Evolutionary conservation across 2,329 filamentous ascomycete genomes (phyloP).

Genomic region (Alternaria viburni): DNA sequence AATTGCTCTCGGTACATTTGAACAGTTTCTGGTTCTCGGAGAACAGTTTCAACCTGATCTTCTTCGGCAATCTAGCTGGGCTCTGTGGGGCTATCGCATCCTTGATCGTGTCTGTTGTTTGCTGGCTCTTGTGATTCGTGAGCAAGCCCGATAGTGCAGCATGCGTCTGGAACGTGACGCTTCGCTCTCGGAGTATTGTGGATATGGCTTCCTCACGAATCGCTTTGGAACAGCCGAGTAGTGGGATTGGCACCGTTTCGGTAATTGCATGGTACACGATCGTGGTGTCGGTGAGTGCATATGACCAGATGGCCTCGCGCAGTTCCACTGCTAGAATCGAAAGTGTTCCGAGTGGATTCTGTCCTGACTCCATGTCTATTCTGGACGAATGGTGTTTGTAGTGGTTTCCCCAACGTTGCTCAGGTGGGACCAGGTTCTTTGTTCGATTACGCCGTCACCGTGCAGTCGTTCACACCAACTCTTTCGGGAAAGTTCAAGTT

Average conservation of each 20-base stretch:
- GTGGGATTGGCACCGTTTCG: not conserved
- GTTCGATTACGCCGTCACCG: not conserved
- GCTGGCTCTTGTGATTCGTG: not conserved
- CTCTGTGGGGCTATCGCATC: not conserved
- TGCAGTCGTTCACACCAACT: not conserved
- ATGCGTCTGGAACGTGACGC: slow-evolving; percentile 2
- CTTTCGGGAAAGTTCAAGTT: not conserved
- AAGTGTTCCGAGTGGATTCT: not conserved
- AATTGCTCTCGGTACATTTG: not conserved
- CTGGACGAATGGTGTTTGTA: not conserved
- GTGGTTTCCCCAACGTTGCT: not conserved
- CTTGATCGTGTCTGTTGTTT: not conserved
- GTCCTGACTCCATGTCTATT: not conserved
- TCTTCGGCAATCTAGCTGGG: not conserved
- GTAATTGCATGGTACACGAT: not conserved
- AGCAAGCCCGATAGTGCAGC: not conserved
- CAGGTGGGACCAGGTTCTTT: not conserved
- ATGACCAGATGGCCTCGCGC: not conserved
- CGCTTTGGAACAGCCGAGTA: slow-evolving; percentile 1
- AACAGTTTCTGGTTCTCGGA: not conserved
- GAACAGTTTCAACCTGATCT: not conserved
- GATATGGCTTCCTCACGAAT: not conserved
- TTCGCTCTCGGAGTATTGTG: not conserved
- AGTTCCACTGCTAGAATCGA: not conserved
- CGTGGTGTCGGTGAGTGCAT: not conserved